Evolutionary conservation across 352 stramenopile species (phyloP).

Genomic region (Pythium insidiosum): DNA sequence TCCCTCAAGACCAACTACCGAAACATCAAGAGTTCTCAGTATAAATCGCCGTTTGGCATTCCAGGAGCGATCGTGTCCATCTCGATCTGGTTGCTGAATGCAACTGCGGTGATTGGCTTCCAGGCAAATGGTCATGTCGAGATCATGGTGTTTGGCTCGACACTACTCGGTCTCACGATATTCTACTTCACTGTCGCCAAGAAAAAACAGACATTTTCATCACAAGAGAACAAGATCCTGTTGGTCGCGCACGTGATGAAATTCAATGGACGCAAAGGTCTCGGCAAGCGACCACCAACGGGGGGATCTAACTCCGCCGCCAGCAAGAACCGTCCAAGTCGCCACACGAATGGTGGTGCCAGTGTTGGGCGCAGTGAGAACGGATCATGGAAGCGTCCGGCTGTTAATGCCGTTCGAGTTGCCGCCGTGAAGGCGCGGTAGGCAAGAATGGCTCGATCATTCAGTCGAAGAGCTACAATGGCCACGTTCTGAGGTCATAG

Average conservation of each 20-base stretch:
- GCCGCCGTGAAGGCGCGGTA: too few relatives aligned
- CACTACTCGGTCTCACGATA: constrained; percentile 4
- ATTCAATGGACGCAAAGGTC: too few relatives aligned
- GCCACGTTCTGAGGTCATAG: too few relatives aligned
- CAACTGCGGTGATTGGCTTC: constrained; percentile 5
- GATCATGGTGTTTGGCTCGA: constrained; percentile 2
- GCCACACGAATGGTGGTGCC: too few relatives aligned
- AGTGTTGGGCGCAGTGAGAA: too few relatives aligned
- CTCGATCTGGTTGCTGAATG: constrained; percentile 5
- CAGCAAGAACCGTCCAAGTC: too few relatives aligned
- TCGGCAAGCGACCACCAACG: too few relatives aligned
- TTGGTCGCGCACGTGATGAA: constrained; percentile 15
- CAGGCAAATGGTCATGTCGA: constrained; percentile 8
- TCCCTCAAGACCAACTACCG: constrained; percentile 15
- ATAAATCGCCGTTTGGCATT: constrained; percentile 11
- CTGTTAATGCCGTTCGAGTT: too few relatives aligned
- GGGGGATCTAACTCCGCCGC: too few relatives aligned
- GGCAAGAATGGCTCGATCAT: too few relatives aligned
- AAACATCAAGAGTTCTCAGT: constrained; percentile 9
- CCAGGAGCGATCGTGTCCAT: constrained; percentile 9
- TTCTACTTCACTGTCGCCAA: constrained; percentile 13
- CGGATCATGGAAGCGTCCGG: too few relatives aligned
- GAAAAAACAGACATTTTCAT: constrained; percentile 12
- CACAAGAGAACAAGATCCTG: constrained; percentile 15
- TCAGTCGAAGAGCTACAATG: too few relatives aligned